Base-by-base conservation (phyloP, 495 filamentous ascomycete genomes). In the Trichoderma reesei region DNA sequence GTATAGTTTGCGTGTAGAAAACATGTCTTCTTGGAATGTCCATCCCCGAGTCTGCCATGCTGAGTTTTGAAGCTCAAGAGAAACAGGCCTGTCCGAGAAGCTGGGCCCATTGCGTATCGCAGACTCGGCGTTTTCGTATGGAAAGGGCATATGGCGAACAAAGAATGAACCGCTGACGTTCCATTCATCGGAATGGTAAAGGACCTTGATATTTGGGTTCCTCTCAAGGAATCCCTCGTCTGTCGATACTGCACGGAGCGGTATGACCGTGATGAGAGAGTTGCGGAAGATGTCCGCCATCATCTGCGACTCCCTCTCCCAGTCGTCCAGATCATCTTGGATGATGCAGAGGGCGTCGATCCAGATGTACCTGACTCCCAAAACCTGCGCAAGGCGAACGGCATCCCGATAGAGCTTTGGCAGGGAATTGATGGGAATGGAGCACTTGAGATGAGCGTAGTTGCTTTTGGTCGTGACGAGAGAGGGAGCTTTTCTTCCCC, bases 331-430 rank as follows among this genome's bases (percentile, higher is more conserved):
- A 37, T 64, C 63, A 59, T 75, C 72, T 62, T 75, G 72, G 61
- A 74, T 65, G 14, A 76, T 75, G 61, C 74, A 76, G 7, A 76
- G 62, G 39, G 67, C 67, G 59, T 76, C 74, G 18, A 76, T 73
- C 72, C 74, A 77, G 20, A 77, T 42, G 62, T 74, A 76, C 42
- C 65, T 64, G 36, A 75, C 38, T 9, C 65, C 64, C 1, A 72
- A 11, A 8, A 26, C 51, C 34, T 26, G 44, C 34, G 51, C 51
- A 59, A 41, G 60, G 56, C 20, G 51, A 6, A 68, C 39, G 9
- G 65, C 62, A 20, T 68, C 67, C 38, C 61, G 65, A 18, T 66
- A 68, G 7, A 62, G 64, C 38, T 65, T 63, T 9, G 65, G 31
- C 7, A 56, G 33, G 26, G 51, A 8, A 3, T 3, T 6, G 16